phyloP scores from a whole-genome alignment of 2,329 filamentous ascomycete species.

The Cladosporium sp. region DNA sequence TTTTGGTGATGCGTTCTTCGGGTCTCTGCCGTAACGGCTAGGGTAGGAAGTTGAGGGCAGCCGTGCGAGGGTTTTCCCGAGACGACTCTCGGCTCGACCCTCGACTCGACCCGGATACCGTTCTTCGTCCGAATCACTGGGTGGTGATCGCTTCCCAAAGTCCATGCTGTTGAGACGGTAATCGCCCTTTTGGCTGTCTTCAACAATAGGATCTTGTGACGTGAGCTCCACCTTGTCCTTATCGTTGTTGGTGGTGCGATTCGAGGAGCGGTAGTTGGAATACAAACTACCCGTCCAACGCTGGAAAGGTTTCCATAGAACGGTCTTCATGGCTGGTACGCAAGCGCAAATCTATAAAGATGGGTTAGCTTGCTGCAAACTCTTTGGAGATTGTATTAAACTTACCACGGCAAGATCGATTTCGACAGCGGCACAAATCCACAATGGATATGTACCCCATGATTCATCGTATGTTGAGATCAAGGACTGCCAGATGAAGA shows the following conservation, averaged over 20 bases:
- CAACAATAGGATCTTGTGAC: slow-evolving; percentile 16
- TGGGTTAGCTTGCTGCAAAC: slow-evolving; percentile 11
- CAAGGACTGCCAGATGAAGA: slow-evolving; percentile 47
- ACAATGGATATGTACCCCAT: slow-evolving; percentile 50
- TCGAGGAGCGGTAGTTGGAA: slow-evolving; percentile 27
- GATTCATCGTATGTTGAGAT: slow-evolving; percentile 47
- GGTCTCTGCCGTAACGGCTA: not conserved
- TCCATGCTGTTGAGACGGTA: slow-evolving; percentile 2
- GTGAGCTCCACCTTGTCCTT: slow-evolving; percentile 10
- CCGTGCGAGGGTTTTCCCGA: not conserved
- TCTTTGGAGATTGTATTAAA: slow-evolving; percentile 21
- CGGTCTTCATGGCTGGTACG: slow-evolving; percentile 40
- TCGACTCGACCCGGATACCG: not conserved
- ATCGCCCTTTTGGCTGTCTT: not conserved
- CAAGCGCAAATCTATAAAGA: slow-evolving; percentile 40
- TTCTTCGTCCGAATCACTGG: not conserved
- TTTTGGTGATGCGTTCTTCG: not conserved
- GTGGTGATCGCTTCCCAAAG: not conserved
- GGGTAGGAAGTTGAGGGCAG: not conserved
- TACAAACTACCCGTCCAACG: slow-evolving; percentile 26
- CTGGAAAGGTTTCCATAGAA: slow-evolving; percentile 33
- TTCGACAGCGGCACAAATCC: slow-evolving; percentile 51
- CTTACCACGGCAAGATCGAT: slow-evolving; percentile 51
- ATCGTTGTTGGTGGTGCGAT: not conserved
- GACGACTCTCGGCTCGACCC: not conserved